Evolutionary conservation across 2,329 filamentous ascomycete genomes (phyloP).

Genomic region (Alternaria sp.): DNA sequence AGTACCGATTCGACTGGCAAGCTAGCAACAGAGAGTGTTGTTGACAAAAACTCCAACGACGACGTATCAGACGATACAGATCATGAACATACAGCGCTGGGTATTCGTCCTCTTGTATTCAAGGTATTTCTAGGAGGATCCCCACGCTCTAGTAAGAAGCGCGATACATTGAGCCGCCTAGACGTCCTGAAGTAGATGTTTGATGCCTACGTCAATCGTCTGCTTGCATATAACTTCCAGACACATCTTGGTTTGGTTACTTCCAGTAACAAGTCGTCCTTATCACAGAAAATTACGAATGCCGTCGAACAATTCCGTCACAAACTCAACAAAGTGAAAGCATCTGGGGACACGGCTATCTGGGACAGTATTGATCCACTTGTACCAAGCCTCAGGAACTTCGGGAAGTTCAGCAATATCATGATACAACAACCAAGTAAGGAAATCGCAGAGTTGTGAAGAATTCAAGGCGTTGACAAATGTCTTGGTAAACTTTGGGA

Average conservation of each 20-base stretch:
- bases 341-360: neutral
- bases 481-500: slow-evolving; percentile 15
- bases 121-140: neutral
- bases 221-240: neutral
- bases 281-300: neutral
- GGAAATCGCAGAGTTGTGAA: slow-evolving; percentile 28
- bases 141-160: neutral
- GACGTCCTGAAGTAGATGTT: neutral
- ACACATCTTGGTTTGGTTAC: neutral
- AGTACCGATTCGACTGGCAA: neutral
- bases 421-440: slow-evolving; percentile 35
- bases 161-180: neutral
- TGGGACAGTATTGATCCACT: slow-evolving; percentile 3
- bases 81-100: neutral
- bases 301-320: neutral
- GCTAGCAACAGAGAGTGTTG: neutral
- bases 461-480: slow-evolving; percentile 29
- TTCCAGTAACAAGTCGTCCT: neutral
- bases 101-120: neutral
- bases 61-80: neutral
- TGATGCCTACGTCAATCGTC: neutral
- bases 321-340: neutral
- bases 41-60: neutral
- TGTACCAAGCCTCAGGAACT: slow-evolving; percentile 26
- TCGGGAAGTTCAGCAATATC: slow-evolving; percentile 33